Base-by-base conservation (phyloP, 2,329 filamentous ascomycete genomes). In the Verticillium dahliae region DNA sequence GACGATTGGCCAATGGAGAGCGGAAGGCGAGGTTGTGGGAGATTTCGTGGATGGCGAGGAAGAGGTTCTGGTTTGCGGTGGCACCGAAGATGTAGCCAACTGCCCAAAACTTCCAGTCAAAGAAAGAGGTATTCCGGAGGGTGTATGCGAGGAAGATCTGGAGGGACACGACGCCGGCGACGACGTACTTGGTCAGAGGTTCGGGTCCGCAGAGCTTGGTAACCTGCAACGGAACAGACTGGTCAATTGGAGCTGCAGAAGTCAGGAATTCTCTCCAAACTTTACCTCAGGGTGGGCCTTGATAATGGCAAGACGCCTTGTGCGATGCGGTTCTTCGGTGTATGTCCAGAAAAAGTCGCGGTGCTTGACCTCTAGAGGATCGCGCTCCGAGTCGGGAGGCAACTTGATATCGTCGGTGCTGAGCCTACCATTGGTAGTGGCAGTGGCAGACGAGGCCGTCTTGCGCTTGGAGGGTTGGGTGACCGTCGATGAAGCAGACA, bases 1-100 rank as follows among this genome's bases (percentile, higher is more conserved):
- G 73, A 22, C 95, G 84, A 78, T 99, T 99, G 64, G 87, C 88
- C 52, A 88, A 74, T 1, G 91, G 84, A 33, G 87, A 93, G 67
- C 86, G 87, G 82, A 98, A 98, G 39, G 94, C 95, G 65, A 99
- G 82, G 74, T 99, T 99, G 79, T 99, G 95, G 15, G 92, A 96
- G 74, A 99, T 98, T 78, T 99, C 95, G 79, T 99, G 95, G 72
- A 99, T 99, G 62, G 95, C 92, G 52, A 99, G 87, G 80, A 99
- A 99, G 58, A 98, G 85, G 76, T 99, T 99, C 81, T 99, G 95
- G 81, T 98, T 99, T 60, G 94, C 88, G 0, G 95, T 98, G 35
- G 95, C 95, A 62, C 95, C 95, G 65, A 99, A 83, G 60, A 97
- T 79, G 77, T 99, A 99, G 66, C 91, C 92, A 0, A 92, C 90